These are phyloP conservation scores for Fusarium chaquense DNA, from an alignment of 2,329 filamentous ascomycete species.

Conservation along the genomic window DNA sequence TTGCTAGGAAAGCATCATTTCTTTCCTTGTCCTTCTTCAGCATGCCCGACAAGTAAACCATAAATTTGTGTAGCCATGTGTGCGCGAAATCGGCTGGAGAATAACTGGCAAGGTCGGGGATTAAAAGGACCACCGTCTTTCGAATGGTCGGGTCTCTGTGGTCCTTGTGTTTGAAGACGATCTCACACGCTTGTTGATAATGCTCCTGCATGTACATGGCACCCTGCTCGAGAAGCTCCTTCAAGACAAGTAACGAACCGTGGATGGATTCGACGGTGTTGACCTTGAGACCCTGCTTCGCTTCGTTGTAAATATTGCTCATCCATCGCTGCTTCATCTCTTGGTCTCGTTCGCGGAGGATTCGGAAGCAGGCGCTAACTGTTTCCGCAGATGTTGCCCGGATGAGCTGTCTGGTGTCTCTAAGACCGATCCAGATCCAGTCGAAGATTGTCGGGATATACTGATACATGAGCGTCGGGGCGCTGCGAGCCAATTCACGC, in stretches of 20 bases:
- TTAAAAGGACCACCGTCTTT: constrained; percentile 88
- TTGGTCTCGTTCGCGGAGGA: constrained; percentile 92
- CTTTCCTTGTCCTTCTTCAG: constrained; percentile 95
- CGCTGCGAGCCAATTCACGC: constrained; percentile 90
- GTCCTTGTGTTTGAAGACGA: constrained; percentile 91
- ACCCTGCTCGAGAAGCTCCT: constrained; percentile 91
- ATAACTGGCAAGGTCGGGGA: constrained; percentile 93
- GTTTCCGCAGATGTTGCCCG: constrained; percentile 92
- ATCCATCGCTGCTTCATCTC: constrained; percentile 90
- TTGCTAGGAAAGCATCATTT: constrained; percentile 94
- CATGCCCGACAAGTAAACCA: constrained; percentile 94
- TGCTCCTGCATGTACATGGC: constrained; percentile 99
- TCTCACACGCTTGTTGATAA: constrained; percentile 92
- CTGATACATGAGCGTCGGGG: constrained; percentile 93
- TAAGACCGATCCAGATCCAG: constrained; percentile 93
- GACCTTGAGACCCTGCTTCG: constrained; percentile 80
- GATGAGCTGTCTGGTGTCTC: constrained; percentile 91
- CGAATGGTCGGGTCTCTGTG: constrained; percentile 89
- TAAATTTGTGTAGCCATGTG: constrained; percentile 92
- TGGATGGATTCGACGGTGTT: constrained; percentile 90
- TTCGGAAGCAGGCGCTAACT: constrained; percentile 94
- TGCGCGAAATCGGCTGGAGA: constrained; percentile 90
- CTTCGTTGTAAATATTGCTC: constrained; percentile 88
- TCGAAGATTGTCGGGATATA: constrained; percentile 97
- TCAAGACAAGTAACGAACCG: constrained; percentile 91